Conservation (phyloP, 306 rosid species). For the Mimosa pudica region DNA sequence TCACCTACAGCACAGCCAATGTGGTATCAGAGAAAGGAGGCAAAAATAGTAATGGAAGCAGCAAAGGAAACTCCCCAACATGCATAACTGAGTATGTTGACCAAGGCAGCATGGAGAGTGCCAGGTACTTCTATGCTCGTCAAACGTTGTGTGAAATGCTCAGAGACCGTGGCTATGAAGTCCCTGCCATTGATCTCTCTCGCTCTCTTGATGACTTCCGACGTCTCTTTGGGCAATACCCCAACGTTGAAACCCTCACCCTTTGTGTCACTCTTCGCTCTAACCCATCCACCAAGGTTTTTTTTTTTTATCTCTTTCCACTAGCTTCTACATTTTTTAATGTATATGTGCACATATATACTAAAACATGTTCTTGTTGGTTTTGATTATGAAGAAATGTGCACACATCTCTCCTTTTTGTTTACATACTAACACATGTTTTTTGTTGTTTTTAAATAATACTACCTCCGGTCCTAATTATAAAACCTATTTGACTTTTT, state of each 20-base stretch:
- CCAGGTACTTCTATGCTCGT: conserved; percentile 40
- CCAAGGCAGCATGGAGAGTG: conserved; percentile 38
- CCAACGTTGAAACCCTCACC: conserved; percentile 38
- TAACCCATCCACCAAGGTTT: conserved; percentile 41
- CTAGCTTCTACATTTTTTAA: too few relatives aligned
- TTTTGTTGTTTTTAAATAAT: too few relatives aligned
- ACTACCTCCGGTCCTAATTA: too few relatives aligned
- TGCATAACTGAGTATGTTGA: conserved; percentile 18
- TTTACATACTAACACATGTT: too few relatives aligned
- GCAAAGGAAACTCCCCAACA: too few relatives aligned
- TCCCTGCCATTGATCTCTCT: conserved; percentile 38
- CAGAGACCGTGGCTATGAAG: conserved; percentile 53
- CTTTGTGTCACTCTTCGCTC: conserved; percentile 39
- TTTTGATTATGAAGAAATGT: not conserved
- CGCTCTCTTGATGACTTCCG: conserved; percentile 45
- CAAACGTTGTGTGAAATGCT: conserved; percentile 54
- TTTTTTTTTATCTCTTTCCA: too few relatives aligned
- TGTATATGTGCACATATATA: too few relatives aligned
- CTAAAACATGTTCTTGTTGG: too few relatives aligned
- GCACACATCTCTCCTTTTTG: not conserved
- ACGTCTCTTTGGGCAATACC: conserved; percentile 38
- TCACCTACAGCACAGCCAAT: too few relatives aligned
- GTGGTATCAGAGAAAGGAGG: not conserved
- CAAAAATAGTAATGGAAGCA: not conserved
- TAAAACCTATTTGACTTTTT: too few relatives aligned